These are phyloP conservation scores for Tardiomyces digboiensis DNA, from an alignment of 1,139 yeast genomes.

Conservation along the genomic window DNA sequence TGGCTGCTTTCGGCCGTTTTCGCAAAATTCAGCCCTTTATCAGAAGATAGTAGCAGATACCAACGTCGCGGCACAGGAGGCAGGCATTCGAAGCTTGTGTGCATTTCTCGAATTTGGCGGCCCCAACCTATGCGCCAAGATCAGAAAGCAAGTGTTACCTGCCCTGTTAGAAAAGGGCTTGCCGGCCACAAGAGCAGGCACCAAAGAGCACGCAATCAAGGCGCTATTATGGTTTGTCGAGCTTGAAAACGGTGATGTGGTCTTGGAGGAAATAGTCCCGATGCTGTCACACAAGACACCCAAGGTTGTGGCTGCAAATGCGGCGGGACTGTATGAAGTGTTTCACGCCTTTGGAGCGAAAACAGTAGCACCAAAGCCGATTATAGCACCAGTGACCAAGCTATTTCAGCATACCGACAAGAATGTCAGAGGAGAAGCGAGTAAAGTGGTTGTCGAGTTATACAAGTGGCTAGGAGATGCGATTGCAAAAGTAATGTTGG, in stretches of 20 bases:
- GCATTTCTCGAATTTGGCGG: constrained; percentile 58
- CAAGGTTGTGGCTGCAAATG: constrained; percentile 65
- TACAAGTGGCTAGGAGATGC: constrained; percentile 71
- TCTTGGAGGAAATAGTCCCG: constrained; percentile 62
- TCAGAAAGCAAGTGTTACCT: constrained; percentile 7
- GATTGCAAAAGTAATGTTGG: constrained; percentile 49
- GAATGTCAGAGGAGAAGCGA: constrained; percentile 76
- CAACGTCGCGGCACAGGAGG: constrained; percentile 90
- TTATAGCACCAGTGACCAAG: constrained; percentile 53
- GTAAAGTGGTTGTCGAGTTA: constrained; percentile 57
- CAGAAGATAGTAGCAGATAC: constrained; percentile 59
- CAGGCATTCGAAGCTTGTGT: constrained; percentile 52
- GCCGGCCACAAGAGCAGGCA: constrained; percentile 65
- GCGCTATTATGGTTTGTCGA: constrained; percentile 57
- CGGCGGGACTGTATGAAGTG: constrained; percentile 45
- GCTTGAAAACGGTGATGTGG: constrained; percentile 51
- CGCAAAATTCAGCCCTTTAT: constrained; percentile 40
- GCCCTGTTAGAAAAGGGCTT: constrained; percentile 68
- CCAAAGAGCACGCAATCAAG: constrained; percentile 57
- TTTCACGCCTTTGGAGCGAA: constrained; percentile 63
- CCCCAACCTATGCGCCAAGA: constrained; percentile 24
- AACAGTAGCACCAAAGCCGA: constrained; percentile 49
- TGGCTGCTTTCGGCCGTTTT: constrained; percentile 41
- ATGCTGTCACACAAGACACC: constrained; percentile 58
- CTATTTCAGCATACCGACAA: constrained; percentile 82